Evolutionary conservation across 257 asterid species (phyloP), one percentile per base, ranked within the genome.

Genomic region (Parsonsia alboflavescens): DNA sequence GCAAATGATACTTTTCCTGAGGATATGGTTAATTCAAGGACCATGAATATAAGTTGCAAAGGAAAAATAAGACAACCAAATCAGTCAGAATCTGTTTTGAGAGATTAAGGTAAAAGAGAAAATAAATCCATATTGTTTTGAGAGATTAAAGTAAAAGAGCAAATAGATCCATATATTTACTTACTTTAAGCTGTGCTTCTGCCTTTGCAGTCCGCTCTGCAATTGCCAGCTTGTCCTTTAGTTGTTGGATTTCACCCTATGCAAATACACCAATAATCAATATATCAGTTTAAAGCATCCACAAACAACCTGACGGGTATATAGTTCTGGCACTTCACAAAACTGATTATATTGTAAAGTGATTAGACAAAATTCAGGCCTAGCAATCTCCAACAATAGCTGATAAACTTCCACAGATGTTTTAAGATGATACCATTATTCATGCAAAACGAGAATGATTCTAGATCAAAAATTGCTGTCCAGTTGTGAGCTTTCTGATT

Each of bases 201-300:
- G 93, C 83, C 86, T 88, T 91, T 73, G 97, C 91, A 67, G 97
- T 87, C 77, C 98, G 90, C 74, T 90, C 97, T 41, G 93, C 91
- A 72, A 89, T 74, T 72, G 93, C 88, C 72, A 93, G 87, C 79
- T 89, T 90, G 77, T 90, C 96, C 82, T 83, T 89, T 67, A 93
- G 87, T 81, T 88, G 93, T 80, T 88, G 96, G 87, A 91, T 84
- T 80, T 91, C 96, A 67, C 94, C 91, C 96, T 85, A 77, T 78
- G 19, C 73, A 76, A 39, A 50, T 39, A 65, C 1, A 52, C 6
- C 48, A 56, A 70, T 74, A 78, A n/a, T 49, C 39, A 48, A 63
- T 36, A 81, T 73, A 62, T 17, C 30, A 22, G 4, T 48, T 12
- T 24, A 64, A 17, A 72, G 54, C 19, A 50, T 19, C 17, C 24